Conservation (phyloP, 352 stramenopile species). For the Lagenidium giganteum region DNA sequence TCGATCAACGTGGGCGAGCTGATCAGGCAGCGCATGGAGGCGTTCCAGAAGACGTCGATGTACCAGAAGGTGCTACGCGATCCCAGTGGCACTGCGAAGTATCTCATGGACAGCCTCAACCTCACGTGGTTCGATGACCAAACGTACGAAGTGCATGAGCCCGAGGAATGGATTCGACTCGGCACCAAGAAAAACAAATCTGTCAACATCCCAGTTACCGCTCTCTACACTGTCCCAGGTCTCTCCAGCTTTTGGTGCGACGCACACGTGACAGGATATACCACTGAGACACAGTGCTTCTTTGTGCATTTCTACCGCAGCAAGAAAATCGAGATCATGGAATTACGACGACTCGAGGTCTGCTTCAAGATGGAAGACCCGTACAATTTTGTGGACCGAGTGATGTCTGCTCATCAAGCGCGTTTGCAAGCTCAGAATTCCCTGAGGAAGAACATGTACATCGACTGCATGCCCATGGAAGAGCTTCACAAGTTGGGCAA, state of each 20-base stretch:
- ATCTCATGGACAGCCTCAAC: conserved; percentile 41
- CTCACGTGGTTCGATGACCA: conserved; percentile 63
- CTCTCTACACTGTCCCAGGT: conserved; percentile 39
- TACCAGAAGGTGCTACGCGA: conserved; percentile 39
- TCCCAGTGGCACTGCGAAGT: conserved; percentile 40
- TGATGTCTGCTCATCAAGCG: conserved; percentile 34
- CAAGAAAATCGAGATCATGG: conserved; percentile 33
- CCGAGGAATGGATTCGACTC: conserved; percentile 46
- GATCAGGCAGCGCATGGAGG: conserved; percentile 36
- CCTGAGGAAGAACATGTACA: conserved; percentile 57
- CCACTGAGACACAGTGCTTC: conserved; percentile 24
- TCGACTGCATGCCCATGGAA: conserved; percentile 72
- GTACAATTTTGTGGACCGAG: conserved; percentile 50
- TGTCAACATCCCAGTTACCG: conserved; percentile 45
- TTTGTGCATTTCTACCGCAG: conserved; percentile 43
- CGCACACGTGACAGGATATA: conserved; percentile 38
- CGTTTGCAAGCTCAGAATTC: conserved; percentile 46
- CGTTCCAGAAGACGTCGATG: conserved; percentile 27
- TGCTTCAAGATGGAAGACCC: conserved; percentile 73
- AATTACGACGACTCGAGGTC: conserved; percentile 40
- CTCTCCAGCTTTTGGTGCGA: conserved; percentile 40
- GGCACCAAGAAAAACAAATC: conserved; percentile 33
- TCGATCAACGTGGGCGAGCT: conserved; percentile 35
- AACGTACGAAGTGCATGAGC: conserved; percentile 54
- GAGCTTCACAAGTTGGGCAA: conserved; percentile 63